A percentile compares a stretch with the other conserved stretches of the same genome.
These are phyloP conservation scores for Serendipita sp. DNA, from an alignment of 768 basidiomycete genomes.

Conservation along the genomic window DNA sequence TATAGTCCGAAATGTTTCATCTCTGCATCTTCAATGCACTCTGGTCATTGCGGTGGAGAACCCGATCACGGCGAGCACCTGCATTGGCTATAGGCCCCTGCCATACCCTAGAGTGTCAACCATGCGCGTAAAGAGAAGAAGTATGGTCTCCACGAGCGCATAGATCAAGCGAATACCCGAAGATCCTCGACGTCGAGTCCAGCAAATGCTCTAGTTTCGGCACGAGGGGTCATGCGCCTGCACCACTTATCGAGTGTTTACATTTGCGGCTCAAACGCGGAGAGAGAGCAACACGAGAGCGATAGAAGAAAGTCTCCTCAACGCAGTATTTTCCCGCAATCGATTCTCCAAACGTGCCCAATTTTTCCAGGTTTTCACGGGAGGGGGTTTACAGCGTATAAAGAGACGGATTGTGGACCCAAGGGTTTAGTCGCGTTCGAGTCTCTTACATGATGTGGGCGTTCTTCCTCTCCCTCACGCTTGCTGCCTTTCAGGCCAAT, in stretches of 20 bases:
- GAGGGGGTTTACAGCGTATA: not conserved
- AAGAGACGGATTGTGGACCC: not conserved
- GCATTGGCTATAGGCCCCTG: no score
- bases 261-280: not conserved
- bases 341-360: not conserved
- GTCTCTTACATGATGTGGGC: not conserved
- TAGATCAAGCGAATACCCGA: not conserved
- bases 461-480: constrained; percentile 4
- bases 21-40: no score
- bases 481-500: constrained; percentile 8
- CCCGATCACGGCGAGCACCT: no score
- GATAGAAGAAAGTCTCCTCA: not conserved
- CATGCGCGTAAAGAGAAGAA: not conserved
- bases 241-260: not conserved
- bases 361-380: not conserved
- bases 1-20: no score
- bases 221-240: not conserved
- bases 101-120: no score
- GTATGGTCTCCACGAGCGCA: not conserved
- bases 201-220: not conserved
- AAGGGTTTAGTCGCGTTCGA: not conserved
- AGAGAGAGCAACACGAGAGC: not conserved
- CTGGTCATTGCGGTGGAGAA: no score
- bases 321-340: not conserved
- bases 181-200: not conserved